Evolutionary conservation across 1,139 yeast genomes (phyloP), one percentile per base, ranked within the genome.

Genomic region (Blastobotrys indianensis): DNA sequence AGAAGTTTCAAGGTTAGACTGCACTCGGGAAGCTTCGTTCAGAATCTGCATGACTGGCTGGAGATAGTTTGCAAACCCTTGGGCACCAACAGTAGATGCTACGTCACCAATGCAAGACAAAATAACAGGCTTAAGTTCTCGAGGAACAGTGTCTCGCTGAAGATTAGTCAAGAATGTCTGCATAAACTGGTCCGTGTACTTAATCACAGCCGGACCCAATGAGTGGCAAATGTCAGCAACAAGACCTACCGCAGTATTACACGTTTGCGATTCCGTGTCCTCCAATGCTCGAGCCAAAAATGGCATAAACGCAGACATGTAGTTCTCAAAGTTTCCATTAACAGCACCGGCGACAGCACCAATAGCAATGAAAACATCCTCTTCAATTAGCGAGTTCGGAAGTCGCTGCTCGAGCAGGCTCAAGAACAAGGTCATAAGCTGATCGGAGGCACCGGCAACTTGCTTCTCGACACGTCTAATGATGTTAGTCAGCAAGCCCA

Each of bases 151-250:
- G 33, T 76, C 73, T 56, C 77, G 76, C 49, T 82, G 79, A 53
- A 92, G 74, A 57, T 81, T 78, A 44, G 76, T 73, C 46, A 95
- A 90, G 61, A 92, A 75, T 39, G 84, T 81, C 46, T 77, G 77
- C 95, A 92, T 88, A 59, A 90, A 77, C 4, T 82, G 83, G 53
- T 80, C 81, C 56, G 86, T 79, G 65, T 86, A 90, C 45, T 83
- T 85, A 47, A 76, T 74, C 54, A 90, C 79, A 37, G 74, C 75
- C 32, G 74, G 75, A 30, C 95, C 95, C 46, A 94, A 73, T 1
- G 97, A 85, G 61, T 88, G 95, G n/a, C 95, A 79, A 56, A 92
- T 82, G 67, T 92, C 98, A n/a, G 97, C 97, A 50, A 92, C 90
- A 49, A 94, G 76, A 3, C 98, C 97, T 50, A 92, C 87, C 2